phyloP scores from a whole-genome alignment of 2,329 filamentous ascomycete genomes.

The Lasiodiplodia theobromae region DNA sequence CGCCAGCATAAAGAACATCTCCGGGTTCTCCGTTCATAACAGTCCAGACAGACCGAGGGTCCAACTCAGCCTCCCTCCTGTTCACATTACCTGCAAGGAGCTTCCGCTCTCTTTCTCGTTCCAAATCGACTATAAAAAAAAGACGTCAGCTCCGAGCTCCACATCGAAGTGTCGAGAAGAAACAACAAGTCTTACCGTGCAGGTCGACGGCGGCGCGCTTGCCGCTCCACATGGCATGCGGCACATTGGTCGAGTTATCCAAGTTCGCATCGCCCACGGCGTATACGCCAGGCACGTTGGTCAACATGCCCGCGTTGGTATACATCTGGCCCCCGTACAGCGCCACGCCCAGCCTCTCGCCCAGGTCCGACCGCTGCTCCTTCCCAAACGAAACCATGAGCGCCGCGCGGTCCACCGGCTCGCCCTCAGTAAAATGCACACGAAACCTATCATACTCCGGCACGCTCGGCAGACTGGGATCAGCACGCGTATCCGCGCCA shows the following conservation, averaged over 20 bases:
- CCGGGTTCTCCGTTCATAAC: conserved; percentile 6
- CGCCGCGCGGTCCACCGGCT: conserved; percentile 6
- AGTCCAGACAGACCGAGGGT: neutral
- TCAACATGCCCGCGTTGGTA: conserved; percentile 4
- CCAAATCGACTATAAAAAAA: neutral
- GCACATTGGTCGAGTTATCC: conserved; percentile 21
- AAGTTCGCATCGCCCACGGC: conserved; percentile 18
- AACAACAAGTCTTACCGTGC: neutral
- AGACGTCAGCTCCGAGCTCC: neutral
- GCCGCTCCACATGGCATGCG: conserved; percentile 18
- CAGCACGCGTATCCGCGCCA: neutral
- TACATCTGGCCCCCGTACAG: conserved; percentile 4
- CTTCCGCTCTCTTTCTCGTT: neutral
- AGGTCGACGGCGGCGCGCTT: conserved; percentile 16
- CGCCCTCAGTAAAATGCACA: conserved; percentile 6
- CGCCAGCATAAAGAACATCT: conserved; percentile 2
- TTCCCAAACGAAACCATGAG: neutral
- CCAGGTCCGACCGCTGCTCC: conserved; percentile 2
- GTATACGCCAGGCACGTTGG: conserved; percentile 21
- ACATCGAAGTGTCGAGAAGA: neutral
- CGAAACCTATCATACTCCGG: conserved; percentile 8
- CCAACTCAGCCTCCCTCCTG: neutral
- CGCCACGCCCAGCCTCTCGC: conserved; percentile 6
- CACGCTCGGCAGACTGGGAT: neutral
- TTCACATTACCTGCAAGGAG: neutral